Base-by-base conservation (phyloP, 2,329 filamentous ascomycete species). In the Pseudogymnoascus sp. region DNA sequence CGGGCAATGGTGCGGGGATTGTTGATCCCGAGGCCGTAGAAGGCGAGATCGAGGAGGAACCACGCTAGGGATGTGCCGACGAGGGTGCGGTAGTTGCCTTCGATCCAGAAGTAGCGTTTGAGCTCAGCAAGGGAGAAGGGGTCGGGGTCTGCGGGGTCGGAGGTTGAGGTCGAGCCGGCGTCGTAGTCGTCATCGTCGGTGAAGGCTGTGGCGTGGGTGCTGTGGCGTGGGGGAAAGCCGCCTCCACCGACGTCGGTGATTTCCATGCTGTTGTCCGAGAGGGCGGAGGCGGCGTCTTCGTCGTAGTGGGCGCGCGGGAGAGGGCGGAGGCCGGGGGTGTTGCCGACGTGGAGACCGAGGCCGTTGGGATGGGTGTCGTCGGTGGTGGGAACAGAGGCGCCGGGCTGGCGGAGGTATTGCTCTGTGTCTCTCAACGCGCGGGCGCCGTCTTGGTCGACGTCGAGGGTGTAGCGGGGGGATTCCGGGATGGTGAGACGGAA, bases 21-120 rank as follows among this genome's bases (percentile, higher is more conserved):
- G 71, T 92, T 93, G 35, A 93, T 79, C 24, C 87, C 86, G 2
- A 93, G 81, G 40, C 86, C 86, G 68, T 88, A 88, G 72, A 84
- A 86, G 38, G 83, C 83, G 59, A 79, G 74, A 65, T 79, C 85
- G 62, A 90, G 85, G 76, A 89, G 84, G 76, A 92, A 93, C 90
- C 90, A 93, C 1, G 89, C 93, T 31, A 87, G 86, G 10, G 89
- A 88, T 13, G 90, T 93, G 16, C 89, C 89, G 37, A 91, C 78
- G 0, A 91, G 82, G n/a, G 91, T 81, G 71, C 86, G 84, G 74
- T 91, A 92, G 77, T 93, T 87, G 37, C 75, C 75, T 75, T 93
- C 90, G n/a, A 70, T 66, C 80, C 82, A 90, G 68, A 66, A 1
- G 47, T 83, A 86, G 56, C 87, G 82, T 65, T 81, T 77, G 40